A percentile compares a stretch with the other conserved stretches of the same genome.
Evolutionary conservation across 352 stramenopile species (phyloP).

Genomic region (Phytophthora sansomeana): DNA sequence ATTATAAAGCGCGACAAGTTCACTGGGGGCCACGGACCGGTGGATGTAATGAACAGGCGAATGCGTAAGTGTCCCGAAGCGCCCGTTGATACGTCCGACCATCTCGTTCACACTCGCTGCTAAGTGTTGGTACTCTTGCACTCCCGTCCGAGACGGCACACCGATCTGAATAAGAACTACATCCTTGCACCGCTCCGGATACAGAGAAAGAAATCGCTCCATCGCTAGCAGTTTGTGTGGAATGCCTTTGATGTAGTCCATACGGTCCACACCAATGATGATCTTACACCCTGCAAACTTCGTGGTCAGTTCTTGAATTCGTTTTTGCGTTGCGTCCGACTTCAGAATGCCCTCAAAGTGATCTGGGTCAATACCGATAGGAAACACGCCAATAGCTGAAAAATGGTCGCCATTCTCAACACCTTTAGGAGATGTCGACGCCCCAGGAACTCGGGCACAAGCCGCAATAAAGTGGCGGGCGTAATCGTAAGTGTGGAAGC

Average conservation of each 20-base stretch:
- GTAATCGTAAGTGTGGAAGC: slow-evolving; percentile 91
- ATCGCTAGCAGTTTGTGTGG: slow-evolving; percentile 88
- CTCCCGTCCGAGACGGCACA: slow-evolving; percentile 88
- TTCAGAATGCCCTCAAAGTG: slow-evolving; percentile 78
- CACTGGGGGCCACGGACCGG: slow-evolving; percentile 71
- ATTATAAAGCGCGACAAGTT: slow-evolving; percentile 91
- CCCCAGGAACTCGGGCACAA: slow-evolving; percentile 75
- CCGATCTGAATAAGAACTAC: slow-evolving; percentile 95
- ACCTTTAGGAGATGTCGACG: slow-evolving; percentile 79
- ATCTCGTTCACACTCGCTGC: slow-evolving; percentile 88
- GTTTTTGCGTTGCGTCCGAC: slow-evolving; percentile 55
- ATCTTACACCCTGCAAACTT: slow-evolving; percentile 84
- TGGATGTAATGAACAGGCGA: slow-evolving; percentile 92
- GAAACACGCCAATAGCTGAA: slow-evolving; percentile 81
- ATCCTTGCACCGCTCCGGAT: slow-evolving; percentile 91
- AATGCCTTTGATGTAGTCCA: slow-evolving; percentile 92
- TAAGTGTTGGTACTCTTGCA: slow-evolving; percentile 88
- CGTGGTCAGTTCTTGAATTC: slow-evolving; percentile 61
- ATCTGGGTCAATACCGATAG: slow-evolving; percentile 88
- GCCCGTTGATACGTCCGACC: slow-evolving; percentile 90
- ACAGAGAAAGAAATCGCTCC: slow-evolving; percentile 83
- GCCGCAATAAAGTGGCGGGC: slow-evolving; percentile 86
- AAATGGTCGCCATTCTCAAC: slow-evolving; percentile 87
- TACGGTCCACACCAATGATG: slow-evolving; percentile 86
- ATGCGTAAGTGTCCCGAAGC: slow-evolving; percentile 86